phyloP scores from a whole-genome alignment of 352 stramenopile genomes.

The Globisporangium radiosum region DNA sequence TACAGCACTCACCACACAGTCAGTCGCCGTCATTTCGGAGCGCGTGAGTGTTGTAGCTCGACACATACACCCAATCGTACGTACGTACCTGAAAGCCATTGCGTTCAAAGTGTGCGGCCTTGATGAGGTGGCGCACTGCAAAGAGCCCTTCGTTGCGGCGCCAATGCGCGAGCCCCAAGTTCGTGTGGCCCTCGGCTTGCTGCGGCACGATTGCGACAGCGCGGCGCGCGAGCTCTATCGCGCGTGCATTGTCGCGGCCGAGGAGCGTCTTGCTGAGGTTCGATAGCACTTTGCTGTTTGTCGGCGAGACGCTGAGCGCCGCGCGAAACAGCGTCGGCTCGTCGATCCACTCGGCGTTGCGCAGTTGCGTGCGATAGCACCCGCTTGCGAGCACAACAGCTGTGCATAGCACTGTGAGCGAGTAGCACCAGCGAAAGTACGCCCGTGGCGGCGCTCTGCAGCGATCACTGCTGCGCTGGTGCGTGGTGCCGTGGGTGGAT shows the following conservation, averaged over 20 bases:
- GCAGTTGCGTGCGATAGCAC: slow-evolving; percentile 32
- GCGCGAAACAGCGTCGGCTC: slow-evolving; percentile 55
- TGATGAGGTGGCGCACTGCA: slow-evolving; percentile 47
- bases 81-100: slow-evolving; percentile 10
- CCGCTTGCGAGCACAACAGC: slow-evolving; percentile 23
- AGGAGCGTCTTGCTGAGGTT: slow-evolving; percentile 68
- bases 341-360: slow-evolving; percentile 61
- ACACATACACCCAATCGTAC: not conserved
- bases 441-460: not conserved
- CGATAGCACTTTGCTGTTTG: slow-evolving; percentile 73
- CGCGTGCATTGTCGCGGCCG: slow-evolving; percentile 25
- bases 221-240: slow-evolving; percentile 31
- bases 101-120: slow-evolving; percentile 23
- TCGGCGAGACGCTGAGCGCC: slow-evolving; percentile 43
- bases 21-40: too few species aligned
- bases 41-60: too few species aligned
- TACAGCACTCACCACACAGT: slow-evolving; percentile 2
- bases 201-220: slow-evolving; percentile 30
- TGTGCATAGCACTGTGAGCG: slow-evolving; percentile 11
- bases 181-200: slow-evolving; percentile 50
- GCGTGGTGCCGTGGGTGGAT: slow-evolving; percentile 12
- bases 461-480: not conserved
- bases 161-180: slow-evolving; percentile 43
- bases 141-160: slow-evolving; percentile 19
- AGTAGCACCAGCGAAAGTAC: slow-evolving; percentile 8